phyloP scores from a whole-genome alignment of 2,329 filamentous ascomycete genomes.

The Tolypocladium guangdongense region DNA sequence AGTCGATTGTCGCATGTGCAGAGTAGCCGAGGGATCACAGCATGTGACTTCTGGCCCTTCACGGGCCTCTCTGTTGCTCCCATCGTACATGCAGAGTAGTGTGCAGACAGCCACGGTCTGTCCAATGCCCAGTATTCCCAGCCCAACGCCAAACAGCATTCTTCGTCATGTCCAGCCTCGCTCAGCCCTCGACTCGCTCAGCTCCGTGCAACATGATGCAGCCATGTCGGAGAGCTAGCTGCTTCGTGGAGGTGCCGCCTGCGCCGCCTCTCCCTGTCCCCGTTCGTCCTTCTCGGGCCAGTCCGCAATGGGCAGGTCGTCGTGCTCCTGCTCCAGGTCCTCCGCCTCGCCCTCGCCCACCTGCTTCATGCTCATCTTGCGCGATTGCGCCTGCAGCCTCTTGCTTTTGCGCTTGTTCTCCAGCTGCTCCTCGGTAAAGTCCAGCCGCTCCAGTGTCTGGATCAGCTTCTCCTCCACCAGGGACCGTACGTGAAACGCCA shows the following conservation, averaged over 20 bases:
- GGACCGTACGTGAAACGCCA: slow-evolving; percentile 70
- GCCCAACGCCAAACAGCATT: neutral
- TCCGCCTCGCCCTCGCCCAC: slow-evolving; percentile 7
- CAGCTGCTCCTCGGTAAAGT: slow-evolving; percentile 26
- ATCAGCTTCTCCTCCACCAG: slow-evolving; percentile 67
- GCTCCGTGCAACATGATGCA: neutral
- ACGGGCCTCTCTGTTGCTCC: neutral
- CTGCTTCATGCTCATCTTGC: slow-evolving; percentile 2
- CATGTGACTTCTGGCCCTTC: neutral
- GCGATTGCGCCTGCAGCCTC: slow-evolving; percentile 11
- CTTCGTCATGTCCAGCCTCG: neutral
- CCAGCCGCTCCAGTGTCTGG: slow-evolving; percentile 36
- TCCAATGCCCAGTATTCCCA: neutral
- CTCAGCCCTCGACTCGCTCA: neutral
- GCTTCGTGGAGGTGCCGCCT: neutral
- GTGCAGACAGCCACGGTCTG: neutral
- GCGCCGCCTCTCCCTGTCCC: neutral
- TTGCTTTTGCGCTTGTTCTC: slow-evolving; percentile 12
- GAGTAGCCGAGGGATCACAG: neutral
- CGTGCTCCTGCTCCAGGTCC: slow-evolving; percentile 8
- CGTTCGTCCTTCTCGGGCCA: neutral
- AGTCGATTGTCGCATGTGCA: too few relatives aligned
- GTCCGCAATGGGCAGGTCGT: slow-evolving; percentile 7
- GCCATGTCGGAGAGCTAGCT: neutral
- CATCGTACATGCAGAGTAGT: neutral